Conservation (phyloP, 2,329 filamentous ascomycete genomes). For the Aquanectria penicillioides region DNA sequence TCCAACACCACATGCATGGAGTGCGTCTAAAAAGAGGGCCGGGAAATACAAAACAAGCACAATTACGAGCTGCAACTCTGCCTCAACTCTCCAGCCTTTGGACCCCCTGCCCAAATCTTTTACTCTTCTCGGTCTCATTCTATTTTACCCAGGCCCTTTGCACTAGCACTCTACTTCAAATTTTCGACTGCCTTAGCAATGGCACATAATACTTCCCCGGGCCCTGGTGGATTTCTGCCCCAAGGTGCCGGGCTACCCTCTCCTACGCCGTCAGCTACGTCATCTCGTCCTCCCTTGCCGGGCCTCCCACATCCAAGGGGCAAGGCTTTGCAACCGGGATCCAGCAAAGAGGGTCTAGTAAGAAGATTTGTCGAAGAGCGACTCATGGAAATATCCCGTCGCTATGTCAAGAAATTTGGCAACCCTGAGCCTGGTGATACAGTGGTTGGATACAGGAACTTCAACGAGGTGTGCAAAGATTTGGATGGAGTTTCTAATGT, state of each 20-base stretch:
- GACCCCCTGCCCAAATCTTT: no score
- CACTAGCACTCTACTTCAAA: not conserved
- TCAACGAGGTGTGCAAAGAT: constrained; percentile 78
- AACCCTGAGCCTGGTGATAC: constrained; percentile 57
- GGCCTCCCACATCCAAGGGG: constrained; percentile 66
- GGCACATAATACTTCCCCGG: constrained; percentile 19
- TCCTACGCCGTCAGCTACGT: constrained; percentile 61
- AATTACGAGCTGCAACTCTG: no score
- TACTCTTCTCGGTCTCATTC: no score
- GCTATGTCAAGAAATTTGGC: constrained; percentile 69
- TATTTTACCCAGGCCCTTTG: no score
- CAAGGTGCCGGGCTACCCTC: constrained; percentile 58
- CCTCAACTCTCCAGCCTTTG: no score
- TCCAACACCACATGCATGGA: no score
- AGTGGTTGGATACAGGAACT: constrained; percentile 65
- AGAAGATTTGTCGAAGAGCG: constrained; percentile 66
- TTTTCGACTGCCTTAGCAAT: not conserved
- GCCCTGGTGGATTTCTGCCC: constrained; percentile 64
- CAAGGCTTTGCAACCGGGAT: constrained; percentile 63
- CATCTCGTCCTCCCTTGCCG: constrained; percentile 52
- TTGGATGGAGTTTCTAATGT: constrained; percentile 80
- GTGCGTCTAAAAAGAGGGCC: no score
- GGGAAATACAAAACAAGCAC: no score
- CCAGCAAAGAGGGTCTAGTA: constrained; percentile 68
- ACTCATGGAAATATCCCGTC: constrained; percentile 63